These are phyloP conservation scores for Chenopodium album DNA, from an alignment of 148 eudicot genomes.

Conservation along the genomic window DNA sequence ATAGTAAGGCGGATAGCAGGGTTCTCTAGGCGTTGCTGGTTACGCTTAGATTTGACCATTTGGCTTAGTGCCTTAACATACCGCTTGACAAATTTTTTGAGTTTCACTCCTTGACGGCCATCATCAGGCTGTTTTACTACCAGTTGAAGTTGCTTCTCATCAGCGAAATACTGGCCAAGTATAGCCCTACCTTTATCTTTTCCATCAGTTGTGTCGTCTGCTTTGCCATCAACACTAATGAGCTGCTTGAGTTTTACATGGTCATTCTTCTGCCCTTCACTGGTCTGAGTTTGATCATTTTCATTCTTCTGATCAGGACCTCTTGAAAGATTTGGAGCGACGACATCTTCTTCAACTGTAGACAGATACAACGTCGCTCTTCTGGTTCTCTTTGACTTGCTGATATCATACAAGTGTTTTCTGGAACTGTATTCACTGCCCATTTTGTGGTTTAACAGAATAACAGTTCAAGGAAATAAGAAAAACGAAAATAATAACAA, in stretches of 20 bases:
- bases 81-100: slow-evolving; percentile 26
- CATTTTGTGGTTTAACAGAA: slow-evolving; percentile 9
- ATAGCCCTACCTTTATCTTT: slow-evolving; percentile 14
- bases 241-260: slow-evolving; percentile 29
- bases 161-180: slow-evolving; percentile 23
- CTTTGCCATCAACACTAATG: slow-evolving; percentile 21
- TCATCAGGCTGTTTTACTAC: slow-evolving; percentile 26
- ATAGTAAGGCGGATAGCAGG: slow-evolving; percentile 25
- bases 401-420: slow-evolving; percentile 25
- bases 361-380: slow-evolving; percentile 1
- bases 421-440: slow-evolving; percentile 19
- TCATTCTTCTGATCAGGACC: slow-evolving; percentile 5
- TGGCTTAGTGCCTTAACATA: slow-evolving; percentile 28
- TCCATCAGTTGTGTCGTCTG: background rate
- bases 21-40: slow-evolving; percentile 18
- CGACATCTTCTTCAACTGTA: background rate
- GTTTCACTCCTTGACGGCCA: slow-evolving; percentile 17
- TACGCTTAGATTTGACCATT: slow-evolving; percentile 26
- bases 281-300: background rate
- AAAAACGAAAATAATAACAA: background rate
- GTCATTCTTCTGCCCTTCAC: background rate
- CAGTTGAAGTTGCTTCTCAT: slow-evolving; percentile 34
- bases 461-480: background rate
- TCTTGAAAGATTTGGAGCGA: background rate
- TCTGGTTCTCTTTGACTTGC: slow-evolving; percentile 33